These are phyloP conservation scores for Polytolypa hystricis DNA, from an alignment of 2,329 filamentous ascomycete genomes.

Conservation along the genomic window DNA sequence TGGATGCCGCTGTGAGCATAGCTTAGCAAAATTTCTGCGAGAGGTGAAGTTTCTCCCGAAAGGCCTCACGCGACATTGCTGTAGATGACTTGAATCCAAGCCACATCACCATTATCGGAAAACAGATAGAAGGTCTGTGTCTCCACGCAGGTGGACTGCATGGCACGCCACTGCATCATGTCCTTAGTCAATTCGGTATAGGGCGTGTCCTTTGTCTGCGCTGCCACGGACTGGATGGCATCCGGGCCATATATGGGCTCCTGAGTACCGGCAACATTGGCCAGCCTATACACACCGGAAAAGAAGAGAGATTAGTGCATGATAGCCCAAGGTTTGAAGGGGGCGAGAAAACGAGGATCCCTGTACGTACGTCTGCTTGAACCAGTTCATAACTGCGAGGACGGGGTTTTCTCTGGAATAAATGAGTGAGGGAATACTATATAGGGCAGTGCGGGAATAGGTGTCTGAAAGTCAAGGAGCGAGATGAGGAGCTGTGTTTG, in stretches of 20 bases:
- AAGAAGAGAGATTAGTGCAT: too few species aligned
- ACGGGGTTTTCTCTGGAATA: neutral
- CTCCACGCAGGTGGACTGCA: conserved; percentile 83
- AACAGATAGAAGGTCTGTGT: conserved; percentile 90
- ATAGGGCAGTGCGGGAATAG: neutral
- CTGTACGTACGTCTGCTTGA: conserved; percentile 81
- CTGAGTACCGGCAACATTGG: conserved; percentile 83
- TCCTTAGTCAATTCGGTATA: conserved; percentile 70
- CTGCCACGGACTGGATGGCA: conserved; percentile 74
- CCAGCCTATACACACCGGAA: conserved; percentile 44
- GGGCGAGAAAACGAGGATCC: conserved; percentile 52
- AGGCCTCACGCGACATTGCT: conserved; percentile 79
- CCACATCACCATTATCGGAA: conserved; percentile 64
- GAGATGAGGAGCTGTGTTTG: neutral
- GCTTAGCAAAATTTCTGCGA: conserved; percentile 6
- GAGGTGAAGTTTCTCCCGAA: conserved; percentile 4
- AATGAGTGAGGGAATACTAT: neutral
- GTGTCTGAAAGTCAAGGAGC: too few species aligned
- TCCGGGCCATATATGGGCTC: conserved; percentile 90
- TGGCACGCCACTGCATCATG: conserved; percentile 69
- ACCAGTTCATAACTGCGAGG: conserved; percentile 77
- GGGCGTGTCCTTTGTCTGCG: conserved; percentile 64
- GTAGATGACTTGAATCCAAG: conserved; percentile 85
- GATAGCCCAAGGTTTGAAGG: too few species aligned
- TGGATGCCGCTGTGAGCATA: conserved; percentile 59